Conservation (phyloP, 2,329 filamentous ascomycete genomes). For the Sarocladium oryzae region DNA sequence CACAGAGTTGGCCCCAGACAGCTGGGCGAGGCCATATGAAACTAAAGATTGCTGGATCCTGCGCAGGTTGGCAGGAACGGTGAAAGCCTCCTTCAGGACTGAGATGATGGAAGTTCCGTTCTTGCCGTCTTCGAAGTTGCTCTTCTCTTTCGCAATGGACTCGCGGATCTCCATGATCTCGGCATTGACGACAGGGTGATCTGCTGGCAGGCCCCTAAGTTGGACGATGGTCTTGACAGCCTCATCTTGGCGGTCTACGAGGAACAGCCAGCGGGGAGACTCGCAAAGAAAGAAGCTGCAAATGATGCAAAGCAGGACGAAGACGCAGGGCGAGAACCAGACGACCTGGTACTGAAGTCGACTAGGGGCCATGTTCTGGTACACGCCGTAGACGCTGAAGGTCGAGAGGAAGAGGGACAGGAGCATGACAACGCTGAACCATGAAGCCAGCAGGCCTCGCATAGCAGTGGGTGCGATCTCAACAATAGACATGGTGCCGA, state of each 20-base stretch:
- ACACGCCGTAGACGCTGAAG: conserved; percentile 29
- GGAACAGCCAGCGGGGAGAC: conserved; percentile 30
- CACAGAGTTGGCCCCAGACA: conserved; percentile 37
- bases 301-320: conserved; percentile 18
- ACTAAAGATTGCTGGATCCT: conserved; percentile 31
- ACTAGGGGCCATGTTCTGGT: conserved; percentile 20
- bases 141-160: conserved; percentile 15
- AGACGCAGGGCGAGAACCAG: conserved; percentile 18
- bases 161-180: conserved; percentile 24
- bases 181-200: conserved; percentile 12
- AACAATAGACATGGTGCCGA: conserved; percentile 29
- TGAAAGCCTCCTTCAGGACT: conserved; percentile 29
- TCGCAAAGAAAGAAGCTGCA: conserved; percentile 28
- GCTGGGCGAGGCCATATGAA: conserved; percentile 33
- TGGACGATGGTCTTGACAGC: conserved; percentile 14
- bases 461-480: conserved; percentile 34
- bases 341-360: conserved; percentile 23
- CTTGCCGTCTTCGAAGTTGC: conserved; percentile 11
- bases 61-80: conserved; percentile 29
- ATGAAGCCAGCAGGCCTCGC: conserved; percentile 29
- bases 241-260: conserved; percentile 22
- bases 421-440: conserved; percentile 31
- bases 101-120: conserved; percentile 12
- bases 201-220: conserved; percentile 20
- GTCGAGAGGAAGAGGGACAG: conserved; percentile 23